These are phyloP conservation scores for Schwanniomyces pseudopolymorphus DNA, from an alignment of 805 yeast genomes.

Conservation along the genomic window DNA sequence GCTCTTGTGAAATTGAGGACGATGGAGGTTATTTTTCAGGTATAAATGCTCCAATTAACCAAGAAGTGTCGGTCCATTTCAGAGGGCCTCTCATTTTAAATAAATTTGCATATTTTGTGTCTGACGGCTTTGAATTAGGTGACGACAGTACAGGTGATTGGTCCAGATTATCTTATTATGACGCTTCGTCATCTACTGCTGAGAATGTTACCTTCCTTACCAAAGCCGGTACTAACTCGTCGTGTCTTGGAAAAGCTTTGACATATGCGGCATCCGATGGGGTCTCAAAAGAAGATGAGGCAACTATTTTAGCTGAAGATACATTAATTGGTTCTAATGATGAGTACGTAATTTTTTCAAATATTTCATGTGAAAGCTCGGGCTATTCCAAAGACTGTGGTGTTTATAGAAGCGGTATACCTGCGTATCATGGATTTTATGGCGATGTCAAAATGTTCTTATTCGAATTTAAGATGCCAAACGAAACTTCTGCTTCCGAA, in stretches of 20 bases:
- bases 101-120: slow-evolving; percentile 61
- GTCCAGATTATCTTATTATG: slow-evolving; percentile 61
- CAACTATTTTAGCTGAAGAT: slow-evolving; percentile 50
- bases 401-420: slow-evolving; percentile 70
- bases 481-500: slow-evolving; percentile 39
- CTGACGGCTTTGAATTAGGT: slow-evolving; percentile 39
- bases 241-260: slow-evolving; percentile 69
- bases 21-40: slow-evolving; percentile 51
- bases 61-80: slow-evolving; percentile 72
- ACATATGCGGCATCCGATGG: slow-evolving; percentile 65
- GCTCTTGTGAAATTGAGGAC: slow-evolving; percentile 45
- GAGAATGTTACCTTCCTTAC: slow-evolving; percentile 69
- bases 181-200: slow-evolving; percentile 46
- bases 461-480: slow-evolving; percentile 69
- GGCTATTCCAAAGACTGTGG: slow-evolving; percentile 65
- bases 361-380: slow-evolving; percentile 54
- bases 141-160: slow-evolving; percentile 44
- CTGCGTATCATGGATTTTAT: slow-evolving; percentile 70
- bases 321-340: slow-evolving; percentile 54
- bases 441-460: slow-evolving; percentile 71
- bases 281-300: slow-evolving; percentile 37
- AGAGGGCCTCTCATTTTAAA: slow-evolving; percentile 69
- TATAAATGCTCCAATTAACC: slow-evolving; percentile 62
- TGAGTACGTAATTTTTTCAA: slow-evolving; percentile 62
- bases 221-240: slow-evolving; percentile 56